Conservation (phyloP, 805 yeast species). For the Myxozyma nipponensis region DNA sequence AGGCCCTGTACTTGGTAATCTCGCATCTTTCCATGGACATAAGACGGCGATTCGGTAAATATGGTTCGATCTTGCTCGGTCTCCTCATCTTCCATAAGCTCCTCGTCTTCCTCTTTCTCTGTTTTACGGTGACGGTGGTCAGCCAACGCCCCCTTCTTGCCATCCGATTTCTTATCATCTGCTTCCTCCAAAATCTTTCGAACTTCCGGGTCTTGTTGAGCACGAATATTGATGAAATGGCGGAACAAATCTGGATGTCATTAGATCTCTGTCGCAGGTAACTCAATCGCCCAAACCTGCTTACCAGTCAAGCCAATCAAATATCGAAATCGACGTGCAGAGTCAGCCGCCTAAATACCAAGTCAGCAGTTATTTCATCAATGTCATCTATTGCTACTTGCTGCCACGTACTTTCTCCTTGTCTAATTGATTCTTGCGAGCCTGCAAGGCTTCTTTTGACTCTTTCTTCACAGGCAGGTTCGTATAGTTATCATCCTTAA, state of each 20-base stretch:
- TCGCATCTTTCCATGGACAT: slow-evolving; percentile 68
- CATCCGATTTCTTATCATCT: slow-evolving; percentile 29
- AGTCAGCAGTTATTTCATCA: not conserved
- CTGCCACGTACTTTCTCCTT: slow-evolving; percentile 20
- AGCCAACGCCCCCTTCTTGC: slow-evolving; percentile 27
- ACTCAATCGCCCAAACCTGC: not conserved
- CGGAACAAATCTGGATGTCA: slow-evolving; percentile 61
- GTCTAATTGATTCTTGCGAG: slow-evolving; percentile 25
- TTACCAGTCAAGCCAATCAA: slow-evolving; percentile 62
- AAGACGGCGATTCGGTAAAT: slow-evolving; percentile 82
- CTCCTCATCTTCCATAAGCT: slow-evolving; percentile 74
- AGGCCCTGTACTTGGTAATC: slow-evolving; percentile 94
- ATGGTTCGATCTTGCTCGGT: slow-evolving; percentile 53
- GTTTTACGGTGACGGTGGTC: slow-evolving; percentile 71
- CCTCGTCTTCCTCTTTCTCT: slow-evolving; percentile 93
- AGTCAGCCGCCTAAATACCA: slow-evolving; percentile 51
- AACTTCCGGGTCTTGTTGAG: slow-evolving; percentile 71
- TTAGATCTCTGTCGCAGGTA: not conserved
- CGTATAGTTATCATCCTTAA: slow-evolving; percentile 3
- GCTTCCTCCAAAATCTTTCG: slow-evolving; percentile 36
- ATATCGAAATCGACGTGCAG: slow-evolving; percentile 75
- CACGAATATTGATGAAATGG: slow-evolving; percentile 77
- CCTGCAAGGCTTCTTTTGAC: slow-evolving; percentile 30
- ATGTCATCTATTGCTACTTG: not conserved
- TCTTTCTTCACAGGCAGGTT: slow-evolving; percentile 10